Base-by-base conservation (phyloP, 768 basidiomycete species). In the Amanita pallidorosea region DNA sequence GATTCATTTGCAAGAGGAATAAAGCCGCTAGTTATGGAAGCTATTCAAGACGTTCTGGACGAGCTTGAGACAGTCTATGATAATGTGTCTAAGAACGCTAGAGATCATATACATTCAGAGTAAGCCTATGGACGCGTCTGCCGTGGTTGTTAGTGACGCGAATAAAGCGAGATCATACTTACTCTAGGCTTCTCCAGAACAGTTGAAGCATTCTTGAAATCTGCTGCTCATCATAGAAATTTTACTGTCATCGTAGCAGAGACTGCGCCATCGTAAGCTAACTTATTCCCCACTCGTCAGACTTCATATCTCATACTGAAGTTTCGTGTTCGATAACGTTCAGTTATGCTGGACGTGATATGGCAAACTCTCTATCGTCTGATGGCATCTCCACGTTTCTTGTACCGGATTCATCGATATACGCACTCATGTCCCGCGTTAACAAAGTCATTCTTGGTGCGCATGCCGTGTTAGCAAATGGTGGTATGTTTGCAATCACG, bases 41-140 rank as follows among this genome's bases (percentile, higher is more conserved):
- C 93, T 6, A 94, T 99, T 47, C 88, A 95, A 61, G 95, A 97
- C 61, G 88, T 97, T 15, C 74, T 96, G 41, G 92, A 96, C 57
- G 96, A 99, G 65, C 72, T 99, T 34, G 94, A 96, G 64, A 93
- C 89, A 2, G 94, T 95, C 1, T 91, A 97, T 58, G 89, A 96
- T 57, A 93, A 86, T 58, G 85, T 98, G 17, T 88, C 89, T 7
- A 95, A 89, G 70, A 89, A 88, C 58, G 91, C 94, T 2, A 87
- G 81, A 66, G 93, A 96, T 64, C 94, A 98, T 63, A 88, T 99
- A 53, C 95, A 98, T 65, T 91, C 93, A n/a, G 93, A 96, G 95
- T 97, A 62, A 63, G 89, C 70, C 1, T 41, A 49, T 45, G 13
- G 25, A 33, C 34, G 36, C 40, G 8, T 31, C 34, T 34, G 12